Evolutionary conservation across 2,329 filamentous ascomycete genomes (phyloP).

Genomic region (Tolypocladium ophioglossoides): DNA sequence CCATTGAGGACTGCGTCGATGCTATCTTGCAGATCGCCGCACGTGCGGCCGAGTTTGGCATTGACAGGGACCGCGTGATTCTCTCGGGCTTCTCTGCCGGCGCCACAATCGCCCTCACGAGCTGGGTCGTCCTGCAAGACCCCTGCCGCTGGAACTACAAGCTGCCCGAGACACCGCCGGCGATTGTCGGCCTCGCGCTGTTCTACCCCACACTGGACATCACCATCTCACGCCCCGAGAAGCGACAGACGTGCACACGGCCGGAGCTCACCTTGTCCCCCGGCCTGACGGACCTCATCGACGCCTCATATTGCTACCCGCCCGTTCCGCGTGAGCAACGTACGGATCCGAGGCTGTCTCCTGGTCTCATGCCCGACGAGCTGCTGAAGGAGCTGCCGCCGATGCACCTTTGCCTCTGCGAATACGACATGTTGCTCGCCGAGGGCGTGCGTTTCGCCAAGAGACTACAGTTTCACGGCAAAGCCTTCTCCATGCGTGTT

Average conservation of each 20-base stretch:
- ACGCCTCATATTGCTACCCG: constrained; percentile 50
- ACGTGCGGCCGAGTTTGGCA: constrained; percentile 43
- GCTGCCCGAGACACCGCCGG: constrained; percentile 27
- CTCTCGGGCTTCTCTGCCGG: constrained; percentile 56
- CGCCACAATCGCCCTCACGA: constrained; percentile 42
- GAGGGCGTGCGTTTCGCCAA: constrained; percentile 52
- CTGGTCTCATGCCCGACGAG: constrained; percentile 43
- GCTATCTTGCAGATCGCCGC: constrained; percentile 49
- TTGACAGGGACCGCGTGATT: constrained; percentile 45
- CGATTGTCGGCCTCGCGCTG: constrained; percentile 40
- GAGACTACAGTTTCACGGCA: constrained; percentile 32
- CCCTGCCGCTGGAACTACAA: constrained; percentile 28
- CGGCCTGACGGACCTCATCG: constrained; percentile 50
- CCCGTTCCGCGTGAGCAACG: constrained; percentile 33
- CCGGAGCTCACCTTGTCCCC: constrained; percentile 49
- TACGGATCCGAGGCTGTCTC: constrained; percentile 45
- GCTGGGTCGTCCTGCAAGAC: constrained; percentile 34
- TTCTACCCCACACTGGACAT: constrained; percentile 57
- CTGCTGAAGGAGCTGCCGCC: constrained; percentile 41
- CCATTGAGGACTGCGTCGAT: constrained; percentile 56
- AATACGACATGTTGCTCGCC: constrained; percentile 53
- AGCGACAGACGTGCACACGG: constrained; percentile 39
- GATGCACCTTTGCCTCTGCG: constrained; percentile 50
- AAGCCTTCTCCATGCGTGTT: constrained; percentile 27
- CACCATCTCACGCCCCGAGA: constrained; percentile 43